Percentiles rank a stretch among this genome's conserved stretches.
phyloP scores from a whole-genome alignment of 352 stramenopile species.

The Discostella stelligera region DNA sequence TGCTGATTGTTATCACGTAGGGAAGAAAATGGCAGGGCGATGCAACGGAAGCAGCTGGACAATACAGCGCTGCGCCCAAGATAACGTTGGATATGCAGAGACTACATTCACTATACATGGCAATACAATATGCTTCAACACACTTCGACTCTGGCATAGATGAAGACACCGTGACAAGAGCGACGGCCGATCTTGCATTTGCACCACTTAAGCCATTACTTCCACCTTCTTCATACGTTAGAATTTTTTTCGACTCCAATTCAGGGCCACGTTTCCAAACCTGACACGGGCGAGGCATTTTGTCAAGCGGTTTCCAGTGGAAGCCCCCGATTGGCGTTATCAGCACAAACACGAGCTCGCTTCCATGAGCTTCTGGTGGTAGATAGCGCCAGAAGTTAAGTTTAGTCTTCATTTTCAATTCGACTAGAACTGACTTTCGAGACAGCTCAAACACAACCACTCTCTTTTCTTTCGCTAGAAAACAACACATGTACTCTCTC shows the following conservation, averaged over 20 bases:
- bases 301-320: constrained; percentile 81
- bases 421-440: constrained; percentile 77
- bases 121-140: constrained; percentile 79
- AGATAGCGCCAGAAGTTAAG: constrained; percentile 83
- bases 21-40: constrained; percentile 35
- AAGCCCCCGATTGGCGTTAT: constrained; percentile 83
- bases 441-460: constrained; percentile 72
- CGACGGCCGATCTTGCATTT: constrained; percentile 74
- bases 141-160: constrained; percentile 38
- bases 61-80: constrained; percentile 46
- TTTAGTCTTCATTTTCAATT: constrained; percentile 84
- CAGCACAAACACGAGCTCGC: constrained; percentile 76
- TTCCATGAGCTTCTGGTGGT: constrained; percentile 70
- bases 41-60: constrained; percentile 9
- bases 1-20: constrained; percentile 43
- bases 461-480: constrained; percentile 81
- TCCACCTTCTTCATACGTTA: constrained; percentile 82
- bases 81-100: constrained; percentile 65
- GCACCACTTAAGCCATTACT: constrained; percentile 63
- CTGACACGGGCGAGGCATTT: constrained; percentile 74
- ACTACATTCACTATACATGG: constrained; percentile 63
- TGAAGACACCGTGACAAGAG: constrained; percentile 73
- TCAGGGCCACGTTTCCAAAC: constrained; percentile 78
- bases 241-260: constrained; percentile 82
- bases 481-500: constrained; percentile 83